Base-by-base conservation (phyloP, 2,329 filamentous ascomycete genomes). In the Beauveria medogensis region DNA sequence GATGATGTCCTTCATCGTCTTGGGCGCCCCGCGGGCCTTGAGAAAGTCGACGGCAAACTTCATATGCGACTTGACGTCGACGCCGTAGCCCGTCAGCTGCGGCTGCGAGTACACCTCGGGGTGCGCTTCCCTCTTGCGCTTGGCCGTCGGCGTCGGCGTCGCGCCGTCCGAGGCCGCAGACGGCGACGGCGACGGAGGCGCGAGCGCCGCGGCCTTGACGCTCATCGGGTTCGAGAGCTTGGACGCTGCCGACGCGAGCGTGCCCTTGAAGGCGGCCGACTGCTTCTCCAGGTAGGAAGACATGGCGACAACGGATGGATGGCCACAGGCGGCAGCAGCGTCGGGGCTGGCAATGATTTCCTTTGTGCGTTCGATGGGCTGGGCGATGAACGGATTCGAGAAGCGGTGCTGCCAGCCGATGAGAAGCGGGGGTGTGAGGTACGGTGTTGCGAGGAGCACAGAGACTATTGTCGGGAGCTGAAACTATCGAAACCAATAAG, bases 11-110 rank as follows among this genome's bases (percentile, higher is more conserved):
- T 83, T 78, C 62, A 95, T 89, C 41, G 82, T 83, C 71, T 92
- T 84, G 60, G 88, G 77, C 63, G 85, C 77, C 62, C 84, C 83
- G 71, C 87, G 85, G 65, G 84, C 84, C 75, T 88, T 88, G 63
- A 96, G 84, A 71, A 91, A 90, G 64, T 92, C 86, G 71, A 96
- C 87, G 22, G 91, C 91, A 75, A 92, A 96, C 62, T 89, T 84
- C 71, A 97, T 87, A 73, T 96, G 90, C 14, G 92, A 95, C 78
- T 91, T 87, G 72, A 94, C 86, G 73, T 93, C 88, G 63, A 82
- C 82, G 66, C 92, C 91, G 57, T 87, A 90, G 70, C 87, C 88
- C 18, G 86, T 90, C 69, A 88, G 86, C 65, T 83, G 82, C 22
- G 90, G 90, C 75, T 92, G 90, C 60, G 90, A 92, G 75, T 87